These are phyloP conservation scores for Yamadazyma trypodendri DNA, from an alignment of 1,139 yeast species.

Conservation along the genomic window DNA sequence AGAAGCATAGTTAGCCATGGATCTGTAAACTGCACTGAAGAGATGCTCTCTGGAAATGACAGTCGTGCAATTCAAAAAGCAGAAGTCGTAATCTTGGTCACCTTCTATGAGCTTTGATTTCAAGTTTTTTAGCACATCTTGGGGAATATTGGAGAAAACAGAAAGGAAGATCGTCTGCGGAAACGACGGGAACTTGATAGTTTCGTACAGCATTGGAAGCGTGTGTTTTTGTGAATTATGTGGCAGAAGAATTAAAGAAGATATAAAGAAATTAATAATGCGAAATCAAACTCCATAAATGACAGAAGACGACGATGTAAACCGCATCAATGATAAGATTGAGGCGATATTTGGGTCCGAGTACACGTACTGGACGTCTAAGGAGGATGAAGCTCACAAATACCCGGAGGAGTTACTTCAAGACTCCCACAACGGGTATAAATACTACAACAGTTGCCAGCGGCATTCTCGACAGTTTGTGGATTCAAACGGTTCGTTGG, in stretches of 20 bases:
- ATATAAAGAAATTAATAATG: neutral
- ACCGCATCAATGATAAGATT: neutral
- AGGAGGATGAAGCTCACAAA: neutral
- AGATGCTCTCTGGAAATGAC: constrained; percentile 40
- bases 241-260: neutral
- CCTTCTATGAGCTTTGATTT: constrained; percentile 30
- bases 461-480: constrained; percentile 37
- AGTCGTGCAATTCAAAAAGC: constrained; percentile 39
- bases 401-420: constrained; percentile 42
- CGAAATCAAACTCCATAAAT: neutral
- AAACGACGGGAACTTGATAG: constrained; percentile 32
- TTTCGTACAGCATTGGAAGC: constrained; percentile 13
- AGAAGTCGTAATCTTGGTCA: constrained; percentile 36
- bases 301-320: neutral
- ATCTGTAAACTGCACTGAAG: constrained; percentile 31
- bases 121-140: constrained; percentile 22
- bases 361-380: constrained; percentile 1
- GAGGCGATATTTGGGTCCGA: constrained; percentile 7
- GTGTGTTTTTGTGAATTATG: too few relatives aligned
- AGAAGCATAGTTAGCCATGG: constrained; percentile 28
- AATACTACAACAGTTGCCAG: constrained; percentile 34
- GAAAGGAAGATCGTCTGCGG: constrained; percentile 24
- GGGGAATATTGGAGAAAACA: constrained; percentile 21
- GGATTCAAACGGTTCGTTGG: constrained; percentile 14
- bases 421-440: constrained; percentile 28